These are phyloP conservation scores for Penicillium italicum DNA, from an alignment of 2,329 filamentous ascomycete genomes.

Conservation along the genomic window DNA sequence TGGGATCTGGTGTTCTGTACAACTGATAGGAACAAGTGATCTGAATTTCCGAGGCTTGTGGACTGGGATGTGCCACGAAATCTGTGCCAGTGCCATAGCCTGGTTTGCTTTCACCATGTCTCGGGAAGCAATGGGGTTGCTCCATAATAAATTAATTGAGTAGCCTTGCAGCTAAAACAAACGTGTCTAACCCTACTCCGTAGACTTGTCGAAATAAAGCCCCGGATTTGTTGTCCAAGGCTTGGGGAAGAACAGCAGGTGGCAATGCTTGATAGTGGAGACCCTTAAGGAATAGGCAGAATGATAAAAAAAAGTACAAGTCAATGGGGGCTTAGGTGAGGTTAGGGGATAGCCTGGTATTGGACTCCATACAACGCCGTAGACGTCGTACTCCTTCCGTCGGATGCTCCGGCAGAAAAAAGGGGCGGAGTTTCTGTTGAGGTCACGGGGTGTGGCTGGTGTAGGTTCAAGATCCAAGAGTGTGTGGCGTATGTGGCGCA, in stretches of 20 bases:
- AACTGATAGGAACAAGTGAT: background rate
- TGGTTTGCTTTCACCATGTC: background rate
- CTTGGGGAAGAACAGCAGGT: background rate
- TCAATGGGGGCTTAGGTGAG: constrained; percentile 1
- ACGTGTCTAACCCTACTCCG: background rate
- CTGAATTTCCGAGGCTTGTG: background rate
- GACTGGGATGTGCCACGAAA: background rate
- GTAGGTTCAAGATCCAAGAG: too few relatives aligned
- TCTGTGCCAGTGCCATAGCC: background rate
- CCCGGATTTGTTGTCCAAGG: background rate
- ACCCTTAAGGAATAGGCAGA: background rate
- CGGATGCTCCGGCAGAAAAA: background rate
- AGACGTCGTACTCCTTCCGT: background rate
- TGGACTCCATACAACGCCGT: background rate
- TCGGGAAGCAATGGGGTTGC: background rate
- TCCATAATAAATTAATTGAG: constrained; percentile 1
- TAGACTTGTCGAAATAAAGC: background rate
- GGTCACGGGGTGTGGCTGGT: constrained; percentile 7
- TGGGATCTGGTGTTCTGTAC: background rate
- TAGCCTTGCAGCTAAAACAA: background rate
- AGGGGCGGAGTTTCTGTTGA: constrained; percentile 4
- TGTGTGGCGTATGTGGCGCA: constrained; percentile 10
- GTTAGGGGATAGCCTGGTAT: background rate
- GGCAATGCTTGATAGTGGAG: constrained; percentile 2
- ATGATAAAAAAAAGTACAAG: constrained; percentile 6